Evolutionary conservation across 1,284 basidiomycete species (phyloP).

Genomic region (Irpex lacteus): DNA sequence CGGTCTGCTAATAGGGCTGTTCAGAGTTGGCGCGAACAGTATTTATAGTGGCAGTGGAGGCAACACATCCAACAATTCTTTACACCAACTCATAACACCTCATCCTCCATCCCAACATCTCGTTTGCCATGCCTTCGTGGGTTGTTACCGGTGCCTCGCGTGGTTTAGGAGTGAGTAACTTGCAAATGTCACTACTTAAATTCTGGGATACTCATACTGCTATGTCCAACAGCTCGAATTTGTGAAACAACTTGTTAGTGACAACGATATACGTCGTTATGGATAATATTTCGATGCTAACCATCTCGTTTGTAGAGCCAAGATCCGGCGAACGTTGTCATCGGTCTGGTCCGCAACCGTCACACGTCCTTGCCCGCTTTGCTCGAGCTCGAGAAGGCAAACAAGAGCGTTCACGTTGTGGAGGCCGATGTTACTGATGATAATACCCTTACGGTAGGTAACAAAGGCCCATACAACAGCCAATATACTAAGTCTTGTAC

Average conservation of each 20-base stretch:
- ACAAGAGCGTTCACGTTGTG: conserved; percentile 24
- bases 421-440: conserved; percentile 24
- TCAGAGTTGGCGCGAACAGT: too few species aligned
- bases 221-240: conserved; percentile 13
- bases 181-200: too few species aligned
- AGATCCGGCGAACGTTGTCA: conserved; percentile 21
- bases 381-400: conserved; percentile 17
- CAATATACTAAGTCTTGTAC: background rate
- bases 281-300: background rate
- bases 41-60: too few species aligned
- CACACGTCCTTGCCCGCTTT: conserved; percentile 13
- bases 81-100: background rate
- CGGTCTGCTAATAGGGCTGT: too few species aligned
- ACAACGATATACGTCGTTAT: background rate
- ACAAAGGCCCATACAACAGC: background rate
- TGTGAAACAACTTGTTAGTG: conserved; percentile 18
- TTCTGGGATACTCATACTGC: background rate
- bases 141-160: conserved; percentile 25
- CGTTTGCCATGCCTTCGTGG: conserved; percentile 25
- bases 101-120: background rate
- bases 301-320: conserved; percentile 5
- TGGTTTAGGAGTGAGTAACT: conserved; percentile 24
- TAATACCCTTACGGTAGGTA: conserved; percentile 19
- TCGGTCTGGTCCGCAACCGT: conserved; percentile 25
- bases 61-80: background rate